Base-by-base conservation (phyloP, 2,329 filamentous ascomycete species). In the Fusarium phyllophilum region DNA sequence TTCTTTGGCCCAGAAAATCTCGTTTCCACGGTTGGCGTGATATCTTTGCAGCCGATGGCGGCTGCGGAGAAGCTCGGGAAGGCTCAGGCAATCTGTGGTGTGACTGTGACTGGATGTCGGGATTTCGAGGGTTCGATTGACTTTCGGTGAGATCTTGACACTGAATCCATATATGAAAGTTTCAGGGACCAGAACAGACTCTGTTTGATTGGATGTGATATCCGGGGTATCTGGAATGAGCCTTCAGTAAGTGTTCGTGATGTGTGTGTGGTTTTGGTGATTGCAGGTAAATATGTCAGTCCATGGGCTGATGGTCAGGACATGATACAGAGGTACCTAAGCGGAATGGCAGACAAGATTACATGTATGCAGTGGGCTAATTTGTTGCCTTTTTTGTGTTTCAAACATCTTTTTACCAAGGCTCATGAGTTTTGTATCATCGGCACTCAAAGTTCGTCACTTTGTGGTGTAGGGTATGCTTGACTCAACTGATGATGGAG, bases 1-100 rank as follows among this genome's bases (percentile, higher is more conserved):
- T 49, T 49, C 29, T 41, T 41, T 59, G 41, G 45, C 24, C 17
- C 18, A 51, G 22, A 29, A 26, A 26, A 33, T 24, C 33, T 42
- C 31, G 48, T 56, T 38, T 49, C 31, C 45, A 42, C 10, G 39
- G 38, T 59, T 57, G 59, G 46, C 31, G 34, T 38, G 56, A 39
- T 55, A 18, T 62, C 13, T 36, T 39, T 52, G 18, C 29, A 41
- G 56, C 41, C 20, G 24, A 46, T 39, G n/a, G 34, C 42, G 51
- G 55, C 20, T 68, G 34, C 62, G 71, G 71, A 66, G 55, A 63
- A 72, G 64, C 42, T 69, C 72, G 72, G 72, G 45, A 49, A 59
- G 44, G 22, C 60, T 72, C 72, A 62, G 44, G 64, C 72, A 57
- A 66, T 61, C 45, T 62, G 72, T 74, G 72, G 72, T 72, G 60